phyloP scores from a whole-genome alignment of 2,329 filamentous ascomycete species.

The Ophiostoma triangulosporum region DNA sequence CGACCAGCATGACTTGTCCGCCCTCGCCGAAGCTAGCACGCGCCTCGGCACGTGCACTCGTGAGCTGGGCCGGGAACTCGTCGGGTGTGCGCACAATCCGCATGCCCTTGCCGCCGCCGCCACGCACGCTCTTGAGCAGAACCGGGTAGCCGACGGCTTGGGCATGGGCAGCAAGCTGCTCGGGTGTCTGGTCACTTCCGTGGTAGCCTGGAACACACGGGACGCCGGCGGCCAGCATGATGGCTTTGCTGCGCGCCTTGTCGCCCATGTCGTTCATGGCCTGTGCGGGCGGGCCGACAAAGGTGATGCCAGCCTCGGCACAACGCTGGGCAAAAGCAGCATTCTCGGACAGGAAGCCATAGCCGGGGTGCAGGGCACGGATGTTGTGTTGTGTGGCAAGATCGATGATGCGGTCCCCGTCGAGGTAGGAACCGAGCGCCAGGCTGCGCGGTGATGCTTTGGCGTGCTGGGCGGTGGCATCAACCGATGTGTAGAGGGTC shows the following conservation, averaged over 20 bases:
- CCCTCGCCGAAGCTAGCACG: constrained; percentile 68
- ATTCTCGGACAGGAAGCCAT: constrained; percentile 93
- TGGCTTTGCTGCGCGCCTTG: constrained; percentile 86
- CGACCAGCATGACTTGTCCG: constrained; percentile 69
- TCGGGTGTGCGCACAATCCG: constrained; percentile 54
- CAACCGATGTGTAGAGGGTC: constrained; percentile 88
- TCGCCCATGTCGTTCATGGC: constrained; percentile 87
- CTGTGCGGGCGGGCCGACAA: constrained; percentile 77
- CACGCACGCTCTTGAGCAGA: constrained; percentile 66
- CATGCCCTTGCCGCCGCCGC: constrained; percentile 77
- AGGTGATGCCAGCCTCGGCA: constrained; percentile 78
- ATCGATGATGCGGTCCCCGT: constrained; percentile 82
- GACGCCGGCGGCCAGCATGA: constrained; percentile 90
- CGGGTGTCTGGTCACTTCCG: constrained; percentile 62
- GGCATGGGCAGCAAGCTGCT: constrained; percentile 48
- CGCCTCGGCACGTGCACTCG: constrained; percentile 62
- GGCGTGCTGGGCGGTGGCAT: constrained; percentile 77
- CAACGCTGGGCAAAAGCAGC: constrained; percentile 79
- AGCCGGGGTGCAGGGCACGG: constrained; percentile 86
- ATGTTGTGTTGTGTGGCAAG: constrained; percentile 79
- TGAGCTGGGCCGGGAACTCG: constrained; percentile 58
- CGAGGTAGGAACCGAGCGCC: constrained; percentile 79
- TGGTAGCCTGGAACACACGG: constrained; percentile 96
- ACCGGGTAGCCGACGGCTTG: constrained; percentile 56
- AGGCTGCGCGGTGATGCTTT: constrained; percentile 71